Conservation (phyloP, 2,329 filamentous ascomycete genomes). For the Claviceps africana region DNA sequence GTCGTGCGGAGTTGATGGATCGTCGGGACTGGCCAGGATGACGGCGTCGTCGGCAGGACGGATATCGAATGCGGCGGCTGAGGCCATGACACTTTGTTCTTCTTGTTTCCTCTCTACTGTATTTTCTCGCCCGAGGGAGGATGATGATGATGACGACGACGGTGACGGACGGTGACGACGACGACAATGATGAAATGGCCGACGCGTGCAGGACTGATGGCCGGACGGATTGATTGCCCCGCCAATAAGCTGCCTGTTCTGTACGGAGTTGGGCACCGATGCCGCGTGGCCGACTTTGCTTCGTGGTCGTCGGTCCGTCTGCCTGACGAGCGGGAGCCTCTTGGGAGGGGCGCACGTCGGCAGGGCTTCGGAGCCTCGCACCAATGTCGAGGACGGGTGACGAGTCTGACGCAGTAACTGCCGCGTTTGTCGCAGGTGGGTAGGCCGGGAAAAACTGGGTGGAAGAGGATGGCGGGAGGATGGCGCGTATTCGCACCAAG, state of each 20-base stretch:
- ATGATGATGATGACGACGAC: background rate
- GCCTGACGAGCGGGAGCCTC: background rate
- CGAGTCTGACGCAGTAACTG: background rate
- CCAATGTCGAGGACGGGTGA: background rate
- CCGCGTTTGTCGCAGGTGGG: no score
- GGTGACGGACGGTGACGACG: background rate
- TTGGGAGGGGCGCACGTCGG: background rate
- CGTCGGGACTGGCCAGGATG: conserved; percentile 19
- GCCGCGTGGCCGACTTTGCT: background rate
- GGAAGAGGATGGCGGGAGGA: background rate
- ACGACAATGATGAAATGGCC: background rate
- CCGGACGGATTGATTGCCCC: background rate
- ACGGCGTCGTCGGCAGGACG: conserved; percentile 17
- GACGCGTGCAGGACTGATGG: background rate
- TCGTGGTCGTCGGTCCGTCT: background rate
- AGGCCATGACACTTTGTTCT: conserved; percentile 18
- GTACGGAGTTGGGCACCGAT: background rate
- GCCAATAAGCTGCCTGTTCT: background rate
- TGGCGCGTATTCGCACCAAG: background rate
- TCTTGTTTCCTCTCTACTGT: background rate
- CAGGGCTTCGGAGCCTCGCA: background rate
- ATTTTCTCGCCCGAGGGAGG: background rate
- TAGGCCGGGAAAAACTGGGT: background rate
- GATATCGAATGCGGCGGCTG: conserved; percentile 20
- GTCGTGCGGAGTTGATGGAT: conserved; percentile 20